Evolutionary conservation across 768 basidiomycete species (phyloP), one percentile per base, ranked within the genome.

Genomic region (Rhodotorula babjevae): DNA sequence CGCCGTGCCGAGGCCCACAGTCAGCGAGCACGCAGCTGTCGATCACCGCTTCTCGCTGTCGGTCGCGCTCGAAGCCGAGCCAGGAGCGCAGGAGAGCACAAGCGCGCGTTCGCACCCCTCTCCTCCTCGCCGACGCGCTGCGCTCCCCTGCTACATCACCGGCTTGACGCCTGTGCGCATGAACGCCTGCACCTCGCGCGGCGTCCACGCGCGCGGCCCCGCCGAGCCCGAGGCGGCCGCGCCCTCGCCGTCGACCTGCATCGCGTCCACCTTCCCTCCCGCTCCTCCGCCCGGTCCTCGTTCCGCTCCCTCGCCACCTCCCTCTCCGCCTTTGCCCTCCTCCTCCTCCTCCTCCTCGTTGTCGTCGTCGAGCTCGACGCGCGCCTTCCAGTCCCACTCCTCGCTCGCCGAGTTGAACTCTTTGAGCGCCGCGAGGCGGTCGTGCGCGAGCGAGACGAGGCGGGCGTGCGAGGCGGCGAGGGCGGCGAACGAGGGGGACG

Each of bases 301-400:
- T 40, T 12, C 27, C 52, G 3, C n/a, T 49, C 53, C 52, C n/a
- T n/a, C n/a, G n/a, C n/a, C n/a, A n/a, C n/a, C n/a, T n/a, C n/a
- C n/a, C n/a, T n/a, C n/a, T n/a, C n/a, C n/a, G n/a, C n/a, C n/a
- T n/a, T 44, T 33, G 19, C 52, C 55, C 15, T 50, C 67, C n/a
- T 56, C 64, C 16, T n/a, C 53, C 15, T 11, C 69, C 1, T 69
- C 67, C 14, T 56, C 61, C 25, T 60, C 67, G 3, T 69, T 65
- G 4, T 50, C 61, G 10, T 69, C 67, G 2, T 67, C 70, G 18
- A 76, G 36, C 36, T 63, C 68, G 25, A 76, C 68, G 16, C 74
- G 49, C 16, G 65, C 71, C 44, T 68, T 69, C 74, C 74, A 76
- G 25, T 76, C 74, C 71, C 71, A 76, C 53, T 72, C 68, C 31